These are phyloP conservation scores for Solanum tarapatanum DNA, from an alignment of 257 asterid genomes.

Conservation along the genomic window DNA sequence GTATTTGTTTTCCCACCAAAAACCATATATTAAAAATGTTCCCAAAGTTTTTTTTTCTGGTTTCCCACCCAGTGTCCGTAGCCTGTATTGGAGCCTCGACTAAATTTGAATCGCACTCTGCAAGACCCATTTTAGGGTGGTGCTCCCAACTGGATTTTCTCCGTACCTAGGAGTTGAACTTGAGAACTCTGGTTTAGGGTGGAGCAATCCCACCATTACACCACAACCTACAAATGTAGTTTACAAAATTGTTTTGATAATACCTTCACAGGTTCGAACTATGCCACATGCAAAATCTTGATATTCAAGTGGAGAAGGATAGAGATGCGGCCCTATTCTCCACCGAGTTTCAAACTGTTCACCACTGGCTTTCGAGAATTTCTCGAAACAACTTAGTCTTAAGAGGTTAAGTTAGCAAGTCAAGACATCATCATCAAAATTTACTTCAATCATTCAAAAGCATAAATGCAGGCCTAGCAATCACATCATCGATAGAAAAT, in stretches of 20 bases:
- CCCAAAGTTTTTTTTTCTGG: accelerated
- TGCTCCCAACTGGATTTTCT: background rate
- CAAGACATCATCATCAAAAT: background rate
- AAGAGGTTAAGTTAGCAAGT: background rate
- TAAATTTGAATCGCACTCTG: background rate
- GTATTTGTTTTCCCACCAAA: background rate
- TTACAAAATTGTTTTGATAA: background rate
- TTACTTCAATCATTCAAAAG: background rate
- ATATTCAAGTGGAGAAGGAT: background rate
- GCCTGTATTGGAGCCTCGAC: background rate
- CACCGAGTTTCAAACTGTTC: background rate
- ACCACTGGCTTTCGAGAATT: background rate
- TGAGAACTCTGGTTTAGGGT: background rate
- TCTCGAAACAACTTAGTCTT: background rate
- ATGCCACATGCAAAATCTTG: background rate
- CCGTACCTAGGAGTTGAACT: accelerated
- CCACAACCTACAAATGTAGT: background rate
- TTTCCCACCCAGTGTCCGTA: background rate
- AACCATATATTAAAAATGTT: background rate
- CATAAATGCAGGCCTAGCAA: background rate
- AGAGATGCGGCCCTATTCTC: background rate
- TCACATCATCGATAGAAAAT: background rate
- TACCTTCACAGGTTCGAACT: background rate
- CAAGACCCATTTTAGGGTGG: accelerated
- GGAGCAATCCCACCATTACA: accelerated